Evolutionary conservation across 495 filamentous ascomycete species (phyloP), one percentile per base, ranked within the genome.

Genomic region (Daldinia loculata): DNA sequence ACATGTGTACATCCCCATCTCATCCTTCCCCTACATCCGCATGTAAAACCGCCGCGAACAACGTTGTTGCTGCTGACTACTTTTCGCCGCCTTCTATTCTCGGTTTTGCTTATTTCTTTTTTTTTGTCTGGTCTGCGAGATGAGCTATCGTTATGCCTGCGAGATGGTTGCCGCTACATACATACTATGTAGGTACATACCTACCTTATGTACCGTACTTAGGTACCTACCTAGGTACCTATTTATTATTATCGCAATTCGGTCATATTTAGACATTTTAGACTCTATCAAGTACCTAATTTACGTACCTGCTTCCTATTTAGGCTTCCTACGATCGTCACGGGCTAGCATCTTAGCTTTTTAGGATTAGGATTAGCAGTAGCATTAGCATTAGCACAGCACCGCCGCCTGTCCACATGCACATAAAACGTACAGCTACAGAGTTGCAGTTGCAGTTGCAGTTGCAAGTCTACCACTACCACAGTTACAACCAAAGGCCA

Each of bases 61-160:
- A 19, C 9, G 19, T 22, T 22, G 19, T n/a, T 38, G 5, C 11
- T 27, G 24, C 24, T 14, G n/a, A n/a, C n/a, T n/a, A n/a, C n/a
- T n/a, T n/a, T 61, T 50, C 48, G 48, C 38, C 57, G 57, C 64
- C 51, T 61, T 68, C 65, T 62, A 6, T 62, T 61, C 57, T 62
- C 30, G 58, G 65, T 19, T 36, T 38, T 36, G n/a, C 1, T 7
- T 7, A 5, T 17, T 24, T 48, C 9, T 48, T 11, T 48, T 4
- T 48, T 4, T 48, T 48, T 24, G 0, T 48, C 7, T 11, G 5
- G n/a, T 17, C 41, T 45, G 41, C 6, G 8, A 45, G 41, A 45
- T 45, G 19, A 6, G 9, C 32, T 45, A 45, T 9, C n/a, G 7
- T 45, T 45, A 45, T 45, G 7, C 17, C 41, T 45, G 32, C 32